Evolutionary conservation across 2,329 filamentous ascomycete genomes (phyloP).

Genomic region (Trichoderma endophyticum): DNA sequence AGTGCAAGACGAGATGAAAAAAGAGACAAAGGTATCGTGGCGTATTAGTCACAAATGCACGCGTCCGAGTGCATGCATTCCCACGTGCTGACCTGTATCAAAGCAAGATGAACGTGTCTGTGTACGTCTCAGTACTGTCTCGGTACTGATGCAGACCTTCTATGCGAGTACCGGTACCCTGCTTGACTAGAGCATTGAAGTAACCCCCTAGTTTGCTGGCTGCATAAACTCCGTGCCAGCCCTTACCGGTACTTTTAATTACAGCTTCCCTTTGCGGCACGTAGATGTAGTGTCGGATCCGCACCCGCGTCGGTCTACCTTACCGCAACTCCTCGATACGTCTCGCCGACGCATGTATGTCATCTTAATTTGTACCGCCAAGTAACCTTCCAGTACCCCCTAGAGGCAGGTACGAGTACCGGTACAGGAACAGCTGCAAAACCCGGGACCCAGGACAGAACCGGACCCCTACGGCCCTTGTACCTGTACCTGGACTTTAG

Average conservation of each 20-base stretch:
- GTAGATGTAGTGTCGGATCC: neutral
- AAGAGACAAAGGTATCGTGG: neutral
- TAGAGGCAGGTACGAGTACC: neutral
- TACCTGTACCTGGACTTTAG: neutral
- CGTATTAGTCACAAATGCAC: neutral
- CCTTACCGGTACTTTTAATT: neutral
- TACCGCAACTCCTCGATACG: neutral
- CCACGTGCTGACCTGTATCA: constrained; percentile 3
- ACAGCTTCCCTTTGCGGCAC: neutral
- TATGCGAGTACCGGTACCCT: neutral
- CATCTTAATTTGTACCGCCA: neutral
- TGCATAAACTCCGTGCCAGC: neutral
- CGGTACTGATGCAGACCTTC: neutral
- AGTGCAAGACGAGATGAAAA: neutral
- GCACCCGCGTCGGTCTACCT: neutral
- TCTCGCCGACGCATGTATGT: neutral
- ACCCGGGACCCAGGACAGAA: neutral
- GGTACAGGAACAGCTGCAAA: neutral
- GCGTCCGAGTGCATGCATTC: neutral
- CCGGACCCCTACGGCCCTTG: neutral
- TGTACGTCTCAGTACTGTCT: neutral
- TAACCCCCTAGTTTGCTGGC: neutral
- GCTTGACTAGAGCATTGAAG: neutral
- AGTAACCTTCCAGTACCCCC: neutral
- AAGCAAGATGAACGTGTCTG: neutral